Evolutionary conservation across 164 flowering plant genomes (phyloP).

Genomic region (Buxus sempervirens): DNA sequence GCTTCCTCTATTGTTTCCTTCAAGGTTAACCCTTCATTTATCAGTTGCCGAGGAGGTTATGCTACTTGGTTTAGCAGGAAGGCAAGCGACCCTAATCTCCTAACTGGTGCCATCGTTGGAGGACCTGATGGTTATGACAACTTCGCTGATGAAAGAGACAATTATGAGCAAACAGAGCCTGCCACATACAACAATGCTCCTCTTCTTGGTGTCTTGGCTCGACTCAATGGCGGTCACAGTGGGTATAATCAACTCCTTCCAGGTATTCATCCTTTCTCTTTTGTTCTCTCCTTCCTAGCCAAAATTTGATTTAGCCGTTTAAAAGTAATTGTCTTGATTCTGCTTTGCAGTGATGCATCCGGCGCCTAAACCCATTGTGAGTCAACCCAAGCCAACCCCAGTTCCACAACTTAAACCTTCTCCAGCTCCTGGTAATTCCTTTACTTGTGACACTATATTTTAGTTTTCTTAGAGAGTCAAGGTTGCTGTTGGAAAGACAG

Average conservation of each 20-base stretch:
- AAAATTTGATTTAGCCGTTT: not conserved
- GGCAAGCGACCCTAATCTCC: slow-evolving; percentile 78
- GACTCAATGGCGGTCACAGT: slow-evolving; percentile 56
- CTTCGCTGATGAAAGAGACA: slow-evolving; percentile 85
- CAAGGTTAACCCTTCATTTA: slow-evolving; percentile 61
- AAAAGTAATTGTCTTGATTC: not conserved
- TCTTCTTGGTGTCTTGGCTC: slow-evolving; percentile 72
- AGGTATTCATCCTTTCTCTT: slow-evolving; percentile 35
- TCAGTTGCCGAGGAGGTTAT: slow-evolving; percentile 86
- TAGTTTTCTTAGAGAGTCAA: too few species aligned
- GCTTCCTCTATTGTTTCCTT: slow-evolving; percentile 80
- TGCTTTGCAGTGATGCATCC: slow-evolving; percentile 36
- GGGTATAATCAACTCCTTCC: slow-evolving; percentile 82
- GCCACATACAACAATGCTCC: slow-evolving; percentile 99
- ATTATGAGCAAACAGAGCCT: slow-evolving; percentile 94
- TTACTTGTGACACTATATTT: too few species aligned
- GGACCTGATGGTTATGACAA: slow-evolving; percentile 96
- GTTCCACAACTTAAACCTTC: slow-evolving; percentile 31
- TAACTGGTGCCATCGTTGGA: slow-evolving; percentile 85
- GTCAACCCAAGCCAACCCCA: slow-evolving; percentile 27
- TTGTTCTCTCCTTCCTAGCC: not conserved
- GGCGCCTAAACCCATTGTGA: slow-evolving; percentile 25
- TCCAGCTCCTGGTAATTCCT: slow-evolving; percentile 46
- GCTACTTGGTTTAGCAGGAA: slow-evolving; percentile 77
- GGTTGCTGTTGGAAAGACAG: too few species aligned